Conservation (phyloP, 345 rosid species). For the Camelina laxa region DNA sequence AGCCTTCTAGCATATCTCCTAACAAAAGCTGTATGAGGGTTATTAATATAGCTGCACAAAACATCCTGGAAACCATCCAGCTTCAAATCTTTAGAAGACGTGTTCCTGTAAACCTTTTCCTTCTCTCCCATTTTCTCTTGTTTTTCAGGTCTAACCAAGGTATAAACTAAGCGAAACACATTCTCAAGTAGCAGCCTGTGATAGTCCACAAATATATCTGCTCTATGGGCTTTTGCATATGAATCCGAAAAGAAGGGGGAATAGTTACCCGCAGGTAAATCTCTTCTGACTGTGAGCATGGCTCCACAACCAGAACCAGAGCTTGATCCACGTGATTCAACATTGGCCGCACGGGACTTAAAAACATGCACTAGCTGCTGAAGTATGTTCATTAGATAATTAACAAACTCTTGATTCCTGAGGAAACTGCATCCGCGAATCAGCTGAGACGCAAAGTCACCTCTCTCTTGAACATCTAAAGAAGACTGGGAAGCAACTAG, state of each 20-base stretch:
- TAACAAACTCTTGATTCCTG: constrained; percentile 83
- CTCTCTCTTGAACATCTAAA: constrained; percentile 77
- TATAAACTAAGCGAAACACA: constrained; percentile 87
- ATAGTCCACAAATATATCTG: constrained; percentile 88
- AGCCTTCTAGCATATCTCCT: constrained; percentile 98
- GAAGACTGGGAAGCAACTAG: constrained; percentile 61
- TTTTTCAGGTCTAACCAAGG: constrained; percentile 96
- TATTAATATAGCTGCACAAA: constrained; percentile 94
- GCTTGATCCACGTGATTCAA: constrained; percentile 68
- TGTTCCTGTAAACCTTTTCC: constrained; percentile 68
- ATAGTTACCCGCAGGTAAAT: constrained; percentile 90
- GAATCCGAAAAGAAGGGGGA: constrained; percentile 99
- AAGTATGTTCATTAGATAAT: constrained; percentile 92
- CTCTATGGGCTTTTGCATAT: constrained; percentile 87
- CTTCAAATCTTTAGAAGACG: constrained; percentile 82
- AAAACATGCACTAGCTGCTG: constrained; percentile 90
- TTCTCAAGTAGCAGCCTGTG: constrained; percentile 90
- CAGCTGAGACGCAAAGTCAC: constrained; percentile 81
- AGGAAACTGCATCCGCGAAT: constrained; percentile 80
- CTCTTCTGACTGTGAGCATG: constrained; percentile 83
- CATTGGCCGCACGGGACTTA: constrained; percentile 67
- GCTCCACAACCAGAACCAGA: constrained; percentile 96
- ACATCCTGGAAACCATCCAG: constrained; percentile 96
- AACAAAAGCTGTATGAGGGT: constrained; percentile 91
- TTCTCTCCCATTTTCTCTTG: constrained; percentile 93